Base-by-base conservation (phyloP, 2,329 filamentous ascomycete species). In the Penicillium sp. region DNA sequence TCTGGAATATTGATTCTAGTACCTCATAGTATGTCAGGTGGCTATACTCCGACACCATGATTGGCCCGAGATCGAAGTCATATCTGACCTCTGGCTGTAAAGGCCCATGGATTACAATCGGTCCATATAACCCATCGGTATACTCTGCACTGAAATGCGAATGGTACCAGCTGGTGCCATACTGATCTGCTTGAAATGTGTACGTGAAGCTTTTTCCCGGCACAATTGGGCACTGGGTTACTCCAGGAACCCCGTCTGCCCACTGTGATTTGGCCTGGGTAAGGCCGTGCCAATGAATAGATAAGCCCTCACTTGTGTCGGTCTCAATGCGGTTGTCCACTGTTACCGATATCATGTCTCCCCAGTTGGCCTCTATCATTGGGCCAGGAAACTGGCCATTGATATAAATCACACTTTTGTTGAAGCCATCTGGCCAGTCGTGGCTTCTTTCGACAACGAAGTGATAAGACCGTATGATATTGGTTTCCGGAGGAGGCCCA, bases 91-190 rank as follows among this genome's bases (percentile, higher is more conserved):
- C 46, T 3, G 46, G 14, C 14, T 51, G 30, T 21, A 52, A 6
- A 5, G 76, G 76, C 33, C 85, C 83, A 58, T 88, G 80, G n/a
- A 91, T 74, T 12, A 90, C 76, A 51, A 91, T 71, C 0, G 87
- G 83, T 0, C 85, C 86, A 4, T 87, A 81, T 5, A 89, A 74
- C 7, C 0, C 88, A 66, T 90, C 87, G 0, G 84, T 82, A 6
- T 87, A 85, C 57, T 88, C 85, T 3, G 80, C 79, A 28, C 78
- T 55, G 28, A 33, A 55, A 24, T 78, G 75, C 0, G 66, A 64
- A 59, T 76, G 74, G 47, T 71, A 76, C 65, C 66, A 71, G 46
- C 66, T 68, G 55, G 60, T 69, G 1, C 74, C 74, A 56, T 71
- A 72, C 8, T 70, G 63, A 20, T 62, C 60, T 11, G 74, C 73